Evolutionary conservation across 352 stramenopile genomes (phyloP).

Genomic region (Detonula confervacea): DNA sequence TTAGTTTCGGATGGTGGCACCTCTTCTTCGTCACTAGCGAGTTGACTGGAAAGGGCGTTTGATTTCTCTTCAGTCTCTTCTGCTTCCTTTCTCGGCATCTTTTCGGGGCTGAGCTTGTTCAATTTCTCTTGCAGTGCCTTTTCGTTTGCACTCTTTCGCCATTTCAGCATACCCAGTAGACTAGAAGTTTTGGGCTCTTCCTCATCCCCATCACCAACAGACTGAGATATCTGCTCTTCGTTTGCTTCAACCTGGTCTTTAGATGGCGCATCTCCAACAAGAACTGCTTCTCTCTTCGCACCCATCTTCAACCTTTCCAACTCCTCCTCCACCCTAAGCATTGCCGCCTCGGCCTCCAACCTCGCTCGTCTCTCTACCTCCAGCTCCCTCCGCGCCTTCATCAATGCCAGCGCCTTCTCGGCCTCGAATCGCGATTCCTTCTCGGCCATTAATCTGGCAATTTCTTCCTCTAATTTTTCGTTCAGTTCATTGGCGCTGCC

Average conservation of each 20-base stretch:
- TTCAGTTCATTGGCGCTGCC: slow-evolving; percentile 1
- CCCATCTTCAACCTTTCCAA: slow-evolving; percentile 24
- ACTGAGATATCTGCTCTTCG: not conserved
- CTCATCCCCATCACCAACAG: too few relatives aligned
- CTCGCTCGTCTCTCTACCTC: slow-evolving; percentile 45
- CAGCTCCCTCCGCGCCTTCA: slow-evolving; percentile 45
- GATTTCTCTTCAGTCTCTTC: too few relatives aligned
- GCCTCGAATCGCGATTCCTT: slow-evolving; percentile 54
- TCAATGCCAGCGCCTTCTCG: slow-evolving; percentile 53
- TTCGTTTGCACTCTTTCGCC: too few relatives aligned
- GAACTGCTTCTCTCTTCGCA: not conserved
- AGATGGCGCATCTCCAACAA: not conserved
- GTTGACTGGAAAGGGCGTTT: too few relatives aligned
- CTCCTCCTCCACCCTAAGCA: slow-evolving; percentile 8
- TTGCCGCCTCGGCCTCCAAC: slow-evolving; percentile 33
- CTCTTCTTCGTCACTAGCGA: too few relatives aligned
- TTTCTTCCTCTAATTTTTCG: slow-evolving; percentile 47
- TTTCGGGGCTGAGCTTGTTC: too few relatives aligned
- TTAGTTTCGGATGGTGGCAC: too few relatives aligned
- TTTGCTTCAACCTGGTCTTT: not conserved
- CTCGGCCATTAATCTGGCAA: slow-evolving; percentile 46
- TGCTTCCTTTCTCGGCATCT: too few relatives aligned
- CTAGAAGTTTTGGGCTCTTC: too few relatives aligned
- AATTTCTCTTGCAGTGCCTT: too few relatives aligned
- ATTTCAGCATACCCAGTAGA: too few relatives aligned